These are phyloP conservation scores for Leersia perrieri DNA, from an alignment of 176 grass and related monocot species.

Conservation along the genomic window DNA sequence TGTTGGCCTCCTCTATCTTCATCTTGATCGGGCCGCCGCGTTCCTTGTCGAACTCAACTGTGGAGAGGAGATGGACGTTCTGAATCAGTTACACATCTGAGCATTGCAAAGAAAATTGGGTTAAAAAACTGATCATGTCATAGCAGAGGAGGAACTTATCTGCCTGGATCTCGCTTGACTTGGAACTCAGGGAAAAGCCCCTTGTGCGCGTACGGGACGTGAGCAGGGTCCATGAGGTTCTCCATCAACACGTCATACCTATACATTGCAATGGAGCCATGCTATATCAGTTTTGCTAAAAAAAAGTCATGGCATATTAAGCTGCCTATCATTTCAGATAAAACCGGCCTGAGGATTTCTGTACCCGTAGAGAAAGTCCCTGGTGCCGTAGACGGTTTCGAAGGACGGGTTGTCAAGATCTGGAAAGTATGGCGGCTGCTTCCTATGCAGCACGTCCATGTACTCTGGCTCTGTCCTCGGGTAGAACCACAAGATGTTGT, in stretches of 20 bases:
- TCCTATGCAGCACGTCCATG: conserved; percentile 52
- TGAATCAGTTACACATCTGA: too few species aligned
- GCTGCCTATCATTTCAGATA: too few species aligned
- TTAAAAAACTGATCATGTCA: neutral
- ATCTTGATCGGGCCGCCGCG: conserved; percentile 68
- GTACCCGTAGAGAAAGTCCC: conserved; percentile 82
- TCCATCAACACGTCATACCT: conserved; percentile 81
- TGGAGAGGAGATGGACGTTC: conserved; percentile 39
- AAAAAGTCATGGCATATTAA: too few species aligned
- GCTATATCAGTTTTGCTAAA: too few species aligned
- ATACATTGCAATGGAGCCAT: conserved; percentile 2
- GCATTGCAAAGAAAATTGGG: neutral
- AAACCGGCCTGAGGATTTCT: neutral
- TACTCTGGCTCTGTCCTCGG: conserved; percentile 52
- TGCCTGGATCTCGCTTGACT: conserved; percentile 56
- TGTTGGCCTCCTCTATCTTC: conserved; percentile 48
- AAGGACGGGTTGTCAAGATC: conserved; percentile 83
- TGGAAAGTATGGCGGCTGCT: conserved; percentile 57
- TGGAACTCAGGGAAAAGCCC: conserved; percentile 48
- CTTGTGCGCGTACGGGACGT: conserved; percentile 78
- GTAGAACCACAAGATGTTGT: conserved; percentile 89
- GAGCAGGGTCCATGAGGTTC: conserved; percentile 87
- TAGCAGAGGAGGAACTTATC: conserved; percentile 54
- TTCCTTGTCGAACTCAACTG: conserved; percentile 66
- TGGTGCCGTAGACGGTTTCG: conserved; percentile 46